These are phyloP conservation scores for Helotiales sp. DNA, from an alignment of 2,329 filamentous ascomycete genomes.

Conservation along the genomic window DNA sequence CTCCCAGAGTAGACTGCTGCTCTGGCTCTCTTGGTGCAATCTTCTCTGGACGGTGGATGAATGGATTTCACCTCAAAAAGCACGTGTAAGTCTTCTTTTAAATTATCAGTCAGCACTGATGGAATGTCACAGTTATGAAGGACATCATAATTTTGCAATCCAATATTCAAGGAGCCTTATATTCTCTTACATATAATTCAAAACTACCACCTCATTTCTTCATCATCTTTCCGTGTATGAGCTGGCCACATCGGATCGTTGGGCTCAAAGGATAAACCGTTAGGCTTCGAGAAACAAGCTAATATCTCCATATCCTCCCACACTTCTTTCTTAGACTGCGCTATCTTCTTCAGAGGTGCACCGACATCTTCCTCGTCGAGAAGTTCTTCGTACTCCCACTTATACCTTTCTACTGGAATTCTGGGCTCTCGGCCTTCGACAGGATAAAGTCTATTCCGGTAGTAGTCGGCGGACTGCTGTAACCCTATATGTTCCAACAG, in stretches of 20 bases:
- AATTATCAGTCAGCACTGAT: too few relatives aligned
- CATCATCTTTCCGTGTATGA: background rate
- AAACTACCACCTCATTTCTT: too few relatives aligned
- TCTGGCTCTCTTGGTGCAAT: too few relatives aligned
- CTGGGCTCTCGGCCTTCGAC: background rate
- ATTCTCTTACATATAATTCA: too few relatives aligned
- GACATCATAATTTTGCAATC: too few relatives aligned
- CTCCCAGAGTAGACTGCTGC: too few relatives aligned
- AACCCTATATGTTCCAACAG: background rate
- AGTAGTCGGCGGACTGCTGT: conserved; percentile 1
- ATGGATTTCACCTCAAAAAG: too few relatives aligned
- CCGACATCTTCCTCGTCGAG: background rate
- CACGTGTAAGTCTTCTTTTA: too few relatives aligned
- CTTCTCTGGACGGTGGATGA: too few relatives aligned
- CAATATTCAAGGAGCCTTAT: too few relatives aligned
- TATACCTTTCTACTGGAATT: background rate
- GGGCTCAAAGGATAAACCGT: background rate
- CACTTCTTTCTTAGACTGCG: background rate
- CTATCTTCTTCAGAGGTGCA: background rate
- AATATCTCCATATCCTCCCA: background rate
- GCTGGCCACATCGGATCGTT: background rate
- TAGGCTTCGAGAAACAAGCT: background rate
- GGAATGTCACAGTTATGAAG: too few relatives aligned
- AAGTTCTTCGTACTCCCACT: background rate
- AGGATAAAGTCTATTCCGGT: background rate